Evolutionary conservation across 352 stramenopile species (phyloP).

Genomic region (Thraustotheca clavata): DNA sequence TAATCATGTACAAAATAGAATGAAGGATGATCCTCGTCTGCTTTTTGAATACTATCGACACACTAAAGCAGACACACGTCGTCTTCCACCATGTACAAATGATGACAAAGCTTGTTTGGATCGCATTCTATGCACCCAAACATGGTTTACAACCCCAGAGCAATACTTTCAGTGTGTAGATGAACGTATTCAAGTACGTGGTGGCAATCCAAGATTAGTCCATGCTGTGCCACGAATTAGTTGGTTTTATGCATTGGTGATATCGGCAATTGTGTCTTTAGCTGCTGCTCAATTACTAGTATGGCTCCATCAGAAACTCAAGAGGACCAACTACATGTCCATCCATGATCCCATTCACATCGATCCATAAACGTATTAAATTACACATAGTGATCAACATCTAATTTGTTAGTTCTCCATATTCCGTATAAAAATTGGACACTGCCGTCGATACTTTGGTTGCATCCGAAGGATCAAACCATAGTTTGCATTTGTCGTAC

Average conservation of each 20-base stretch:
- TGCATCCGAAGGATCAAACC: conserved; percentile 58
- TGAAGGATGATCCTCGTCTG: conserved; percentile 39
- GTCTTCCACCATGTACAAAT: conserved; percentile 32
- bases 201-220: background rate
- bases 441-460: conserved; percentile 55
- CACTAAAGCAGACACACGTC: conserved; percentile 68
- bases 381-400: background rate
- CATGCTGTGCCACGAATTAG: background rate
- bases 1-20: conserved; percentile 21
- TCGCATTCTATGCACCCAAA: conserved; percentile 54
- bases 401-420: conserved; percentile 33
- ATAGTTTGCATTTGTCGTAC: conserved; percentile 87
- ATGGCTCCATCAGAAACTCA: background rate
- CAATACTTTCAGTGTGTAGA: conserved; percentile 63
- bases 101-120: conserved; percentile 35
- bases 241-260: conserved; percentile 4
- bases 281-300: background rate
- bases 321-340: conserved; percentile 3
- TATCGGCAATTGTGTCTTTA: background rate
- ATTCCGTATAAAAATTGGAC: conserved; percentile 79
- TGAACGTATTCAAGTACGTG: background rate
- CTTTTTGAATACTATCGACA: conserved; percentile 73
- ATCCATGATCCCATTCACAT: background rate
- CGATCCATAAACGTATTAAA: background rate
- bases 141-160: conserved; percentile 70